Base-by-base conservation (phyloP, 176 grass and related monocot species). In the Poa pratensis region DNA sequence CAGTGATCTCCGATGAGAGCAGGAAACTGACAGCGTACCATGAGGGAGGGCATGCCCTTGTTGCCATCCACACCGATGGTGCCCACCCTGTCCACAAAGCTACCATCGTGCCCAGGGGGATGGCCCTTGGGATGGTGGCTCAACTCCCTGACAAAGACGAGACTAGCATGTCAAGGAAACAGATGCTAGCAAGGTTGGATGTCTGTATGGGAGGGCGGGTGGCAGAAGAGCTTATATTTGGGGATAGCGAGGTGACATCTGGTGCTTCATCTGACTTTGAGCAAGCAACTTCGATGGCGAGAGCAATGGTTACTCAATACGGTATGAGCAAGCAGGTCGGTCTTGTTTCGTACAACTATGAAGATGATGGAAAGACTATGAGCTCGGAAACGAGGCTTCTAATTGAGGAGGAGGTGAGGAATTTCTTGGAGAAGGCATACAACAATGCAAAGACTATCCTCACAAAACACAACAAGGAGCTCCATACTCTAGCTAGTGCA, bases 211-310 rank as follows among this genome's bases (percentile, higher is more conserved):
- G 91, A 57, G 97, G 97, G 16, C 91, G 97, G 48, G 94, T 96
- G 39, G 97, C 97, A 14, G 97, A 99, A 82, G 97, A 99, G 76
- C 90, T 99, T 73, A 94, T 99, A 82, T 99, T 96, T 82, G 97
- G 97, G 27, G 94, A 94, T 75, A 92, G 85, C 8, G 97, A 99
- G 92, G 91, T 99, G 35, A 99, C 97, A 23, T 92, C 93, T 8
- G 97, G 97, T 69, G 90, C 97, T 22, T 96, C 94, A 7, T 92
- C 91, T 19, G 97, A 99, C 72, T 91, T 96, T 19, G 78, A 96
- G 57, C 86, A 96, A 73, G 97, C 92, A 35, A 99, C 97, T 39
- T 76, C 18, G 48, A 69, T 91, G 71, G 97, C 94, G 71, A 90
- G 88, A 80, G 90, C 92, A 32, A 96, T 99, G 97, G 88, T 99